Percentiles rank a stretch among this genome's conserved stretches.
Evolutionary conservation across 2,329 filamentous ascomycete species (phyloP).

Genomic region (Trichoderma polysporum): DNA sequence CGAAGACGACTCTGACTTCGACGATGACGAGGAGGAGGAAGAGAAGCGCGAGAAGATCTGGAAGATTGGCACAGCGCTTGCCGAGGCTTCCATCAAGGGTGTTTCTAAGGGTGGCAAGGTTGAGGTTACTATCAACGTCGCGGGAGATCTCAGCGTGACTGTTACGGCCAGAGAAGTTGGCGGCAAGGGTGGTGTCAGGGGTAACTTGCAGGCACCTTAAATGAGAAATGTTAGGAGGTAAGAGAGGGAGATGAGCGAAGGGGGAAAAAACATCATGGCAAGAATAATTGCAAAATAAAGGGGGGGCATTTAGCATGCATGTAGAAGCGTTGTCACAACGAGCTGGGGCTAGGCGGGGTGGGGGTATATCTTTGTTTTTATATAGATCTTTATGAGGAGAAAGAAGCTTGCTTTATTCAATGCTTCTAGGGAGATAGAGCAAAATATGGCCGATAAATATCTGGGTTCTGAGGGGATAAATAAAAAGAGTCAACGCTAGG

Average conservation of each 20-base stretch:
- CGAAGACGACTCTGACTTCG: slow-evolving; percentile 61
- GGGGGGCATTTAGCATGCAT: background rate
- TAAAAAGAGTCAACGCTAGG: background rate
- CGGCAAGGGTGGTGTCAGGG: slow-evolving; percentile 79
- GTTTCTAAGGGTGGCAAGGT: slow-evolving; percentile 89
- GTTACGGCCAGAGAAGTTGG: slow-evolving; percentile 84
- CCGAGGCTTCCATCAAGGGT: slow-evolving; percentile 79
- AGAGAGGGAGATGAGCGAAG: background rate
- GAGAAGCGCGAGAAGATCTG: slow-evolving; percentile 87
- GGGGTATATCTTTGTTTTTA: background rate
- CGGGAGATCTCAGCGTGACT: slow-evolving; percentile 73
- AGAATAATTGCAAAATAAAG: background rate
- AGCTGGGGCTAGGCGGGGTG: background rate
- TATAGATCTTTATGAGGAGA: slow-evolving; percentile 15
- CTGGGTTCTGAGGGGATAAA: background rate
- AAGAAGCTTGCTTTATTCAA: background rate
- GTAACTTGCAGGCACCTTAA: slow-evolving; percentile 43
- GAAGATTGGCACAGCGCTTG: slow-evolving; percentile 80
- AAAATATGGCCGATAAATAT: background rate
- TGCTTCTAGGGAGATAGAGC: background rate
- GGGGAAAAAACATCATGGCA: background rate
- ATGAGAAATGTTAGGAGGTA: background rate
- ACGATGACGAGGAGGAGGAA: slow-evolving; percentile 75
- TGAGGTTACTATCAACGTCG: slow-evolving; percentile 89
- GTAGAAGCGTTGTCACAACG: slow-evolving; percentile 1